Evolutionary conservation across 306 rosid genomes (phyloP).

Genomic region (Cicer judaicum): DNA sequence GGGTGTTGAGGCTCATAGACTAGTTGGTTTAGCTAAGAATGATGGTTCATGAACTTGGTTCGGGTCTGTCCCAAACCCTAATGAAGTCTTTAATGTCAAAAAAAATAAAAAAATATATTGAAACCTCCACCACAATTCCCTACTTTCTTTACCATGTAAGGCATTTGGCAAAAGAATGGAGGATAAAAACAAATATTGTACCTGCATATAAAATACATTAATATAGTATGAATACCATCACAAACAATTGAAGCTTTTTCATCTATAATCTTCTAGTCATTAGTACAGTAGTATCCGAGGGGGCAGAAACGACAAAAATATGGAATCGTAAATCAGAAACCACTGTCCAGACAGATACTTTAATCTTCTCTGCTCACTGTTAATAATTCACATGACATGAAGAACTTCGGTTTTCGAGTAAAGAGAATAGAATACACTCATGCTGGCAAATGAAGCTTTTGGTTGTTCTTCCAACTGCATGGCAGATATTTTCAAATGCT

Average conservation of each 20-base stretch:
- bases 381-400: conserved; percentile 41
- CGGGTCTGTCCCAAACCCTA: too few species aligned
- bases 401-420: conserved; percentile 42
- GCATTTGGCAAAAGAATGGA: background rate
- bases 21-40: too few species aligned
- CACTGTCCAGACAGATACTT: conserved; percentile 41
- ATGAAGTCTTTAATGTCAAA: too few species aligned
- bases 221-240: conserved; percentile 38
- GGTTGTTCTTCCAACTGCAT: conserved; percentile 89
- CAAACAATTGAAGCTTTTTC: conserved; percentile 28
- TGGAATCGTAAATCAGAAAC: conserved; percentile 43
- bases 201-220: conserved; percentile 17
- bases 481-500: conserved; percentile 37
- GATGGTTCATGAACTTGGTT: too few species aligned
- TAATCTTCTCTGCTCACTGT: conserved; percentile 40
- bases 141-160: background rate
- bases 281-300: conserved; percentile 47
- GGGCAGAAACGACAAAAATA: conserved; percentile 47
- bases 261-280: conserved; percentile 44
- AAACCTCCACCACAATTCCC: conserved; percentile 9
- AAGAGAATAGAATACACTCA: conserved; percentile 45
- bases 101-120: background rate
- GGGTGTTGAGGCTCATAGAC: too few species aligned
- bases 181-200: background rate
- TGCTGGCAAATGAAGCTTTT: conserved; percentile 84